Base-by-base conservation (phyloP, 192 early-diverging fungal genomes). In the Coemansia sp. region DNA sequence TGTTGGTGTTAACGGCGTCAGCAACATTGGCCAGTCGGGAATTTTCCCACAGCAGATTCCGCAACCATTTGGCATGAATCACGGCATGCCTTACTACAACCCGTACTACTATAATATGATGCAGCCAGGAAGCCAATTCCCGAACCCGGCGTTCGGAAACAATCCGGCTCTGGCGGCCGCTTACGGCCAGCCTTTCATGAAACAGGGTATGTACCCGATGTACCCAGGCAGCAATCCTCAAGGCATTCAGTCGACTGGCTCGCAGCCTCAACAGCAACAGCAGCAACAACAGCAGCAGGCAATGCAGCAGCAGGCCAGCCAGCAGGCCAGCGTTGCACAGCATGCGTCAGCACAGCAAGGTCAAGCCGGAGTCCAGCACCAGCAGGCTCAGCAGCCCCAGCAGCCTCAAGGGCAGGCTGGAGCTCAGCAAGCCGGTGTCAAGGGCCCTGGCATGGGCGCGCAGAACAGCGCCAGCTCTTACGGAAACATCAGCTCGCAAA, bases 101-200 rank as follows among this genome's bases (percentile, higher is more conserved):
- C 89, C 92, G 70, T 91, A 90, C 68, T 94, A 96, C 83, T 82
- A 77, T 56, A 76, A 62, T 63, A 82, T 82, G 80, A 77, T 82
- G 80, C 88, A 92, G 79, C 86, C 87, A 57, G 86, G 87, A n/a
- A 87, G 88, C 79, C 91, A 94, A 78, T 94, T 88, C 86, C 88
- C 87, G 65, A 89, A 86, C 37, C 85, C 84, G 37, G 77, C 84
- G 52, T 88, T 85, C 21, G 94, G 94, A 77, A 91, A 91, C 66
- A 88, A 89, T 72, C 78, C 78, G 1, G 78, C 78, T 2, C 65
- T 82, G 41, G 79, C 79, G 1, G 90, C 90, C 3, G 86, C 85
- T 8, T 97, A 94, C 75, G 92, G 90, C n/a, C 93, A 95, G 74
- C 93, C 90, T 9, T 94, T 93, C 71, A 86, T 94, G 76, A 94